Base-by-base conservation (phyloP, 2,329 filamentous ascomycete genomes). In the Hyphodiscus sp. region DNA sequence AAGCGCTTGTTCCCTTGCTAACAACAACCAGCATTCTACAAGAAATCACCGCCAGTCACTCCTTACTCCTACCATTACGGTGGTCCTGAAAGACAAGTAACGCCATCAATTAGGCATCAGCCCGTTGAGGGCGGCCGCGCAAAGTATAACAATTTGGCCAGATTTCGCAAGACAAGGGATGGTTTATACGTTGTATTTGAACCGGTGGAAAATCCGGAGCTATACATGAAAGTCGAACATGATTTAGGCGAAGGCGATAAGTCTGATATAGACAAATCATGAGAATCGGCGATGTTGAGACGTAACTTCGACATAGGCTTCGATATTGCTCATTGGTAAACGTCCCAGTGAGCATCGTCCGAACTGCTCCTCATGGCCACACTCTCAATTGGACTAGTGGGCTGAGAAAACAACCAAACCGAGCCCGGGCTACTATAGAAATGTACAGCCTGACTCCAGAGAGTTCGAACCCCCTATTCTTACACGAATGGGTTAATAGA, bases 61-160 rank as follows among this genome's bases (percentile, higher is more conserved):
- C 33, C 49, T 16, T 54, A 55, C 52, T 53, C 63, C 20, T 84
- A 79, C 61, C 71, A 85, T 0, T 75, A 76, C 49, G 77, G 81
- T 50, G 62, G 68, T 30, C 58, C 74, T 15, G 81, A 81, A 15
- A 70, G 71, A 2, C 80, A 83, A 65, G 74, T 85, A 33, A 85
- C 81, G 6, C 81, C 81, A 0, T 81, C 77, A 13, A 68, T 85
- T 19, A 65, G 64, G n/a, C 68, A 73, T 23, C 79, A 83, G 64
- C 59, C 70, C 50, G 55, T 77, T n/a, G 79, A 83, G 61, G 74
- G 74, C 10, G 63, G 64, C 15, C 38, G 52, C 9, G 57, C 61
- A 2, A 58, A 54, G 41, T 46, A 57, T 5, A 63, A 63, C 19
- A 67, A 65, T 33, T 47, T 49, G 11, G 56, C 51, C 20, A 58